Base-by-base conservation (phyloP, 148 eudicot genomes). In the Camellia sinensis region DNA sequence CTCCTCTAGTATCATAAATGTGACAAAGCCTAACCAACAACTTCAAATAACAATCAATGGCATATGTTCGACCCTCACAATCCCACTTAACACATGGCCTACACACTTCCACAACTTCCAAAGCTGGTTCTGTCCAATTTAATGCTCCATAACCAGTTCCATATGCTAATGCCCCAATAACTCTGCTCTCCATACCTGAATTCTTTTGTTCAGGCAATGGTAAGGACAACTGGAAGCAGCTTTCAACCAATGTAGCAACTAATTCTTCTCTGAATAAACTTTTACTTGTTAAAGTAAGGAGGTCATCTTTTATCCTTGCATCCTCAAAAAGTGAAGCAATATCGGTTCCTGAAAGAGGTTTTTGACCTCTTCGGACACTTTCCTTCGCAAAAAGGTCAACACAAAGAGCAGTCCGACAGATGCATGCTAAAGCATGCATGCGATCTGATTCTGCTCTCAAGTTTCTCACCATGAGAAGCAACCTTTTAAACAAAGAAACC, bases 101-200 rank as follows among this genome's bases (percentile, higher is more conserved):
- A 88, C 99, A 96, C 67, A 93, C 98, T 89, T 96, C 99, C 73
- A 96, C 99, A 76, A 96, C 99, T 84, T 96, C 99, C 82, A 96
- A 79, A 62, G 99, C 97, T 18, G 99, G 93, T 80, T 93, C 98
- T 13, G 98, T 93, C 98, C 99, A 96, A 85, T 96, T 93, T 86
- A 96, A 87, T 22, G 99, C 99, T 56, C 99, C 99, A 84, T 96
- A 96, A n/a, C 99, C 99, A 74, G 99, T 96, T 82, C 99, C 99
- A 87, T 96, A 96, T 52, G 99, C 98, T 83, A 96, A 89, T 80
- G 99, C 98, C 79, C 99, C 99, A 83, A 96, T 96, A 62, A 96
- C 99, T 87, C 99, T 90, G 83, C 99, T 93, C 84, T 96, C 98
- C 94, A 88, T 96, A 82, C 98, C 98, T 41, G 98, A 92, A 81